phyloP scores from a whole-genome alignment of 768 basidiomycete species.

The Roridomyces roridus region DNA sequence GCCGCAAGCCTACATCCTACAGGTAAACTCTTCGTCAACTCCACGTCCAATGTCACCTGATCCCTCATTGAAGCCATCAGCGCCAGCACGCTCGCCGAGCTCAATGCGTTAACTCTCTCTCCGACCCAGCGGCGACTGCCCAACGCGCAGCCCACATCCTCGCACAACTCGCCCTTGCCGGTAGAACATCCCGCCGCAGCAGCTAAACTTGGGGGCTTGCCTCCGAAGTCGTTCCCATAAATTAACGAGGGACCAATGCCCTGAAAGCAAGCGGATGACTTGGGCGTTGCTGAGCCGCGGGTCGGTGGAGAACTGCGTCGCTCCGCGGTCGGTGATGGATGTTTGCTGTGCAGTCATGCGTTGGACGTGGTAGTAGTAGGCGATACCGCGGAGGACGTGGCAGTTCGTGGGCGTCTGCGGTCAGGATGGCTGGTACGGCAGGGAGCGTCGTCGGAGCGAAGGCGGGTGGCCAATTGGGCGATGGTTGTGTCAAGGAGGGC shows the following conservation, averaged over 20 bases:
- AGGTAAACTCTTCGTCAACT: slow-evolving; percentile 33
- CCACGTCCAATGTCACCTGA: slow-evolving; percentile 38
- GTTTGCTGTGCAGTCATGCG: slow-evolving; percentile 39
- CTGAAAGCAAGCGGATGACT: slow-evolving; percentile 40
- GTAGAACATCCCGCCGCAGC: slow-evolving; percentile 24
- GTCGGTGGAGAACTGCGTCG: slow-evolving; percentile 40
- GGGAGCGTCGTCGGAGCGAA: slow-evolving; percentile 37
- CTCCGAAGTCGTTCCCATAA: slow-evolving; percentile 43
- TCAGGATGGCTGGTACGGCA: slow-evolving; percentile 45
- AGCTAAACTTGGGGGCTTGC: slow-evolving; percentile 33
- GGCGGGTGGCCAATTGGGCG: slow-evolving; percentile 37
- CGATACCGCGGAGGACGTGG: slow-evolving; percentile 38
- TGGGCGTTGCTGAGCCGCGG: slow-evolving; percentile 44
- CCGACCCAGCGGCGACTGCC: slow-evolving; percentile 38
- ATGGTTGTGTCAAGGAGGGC: slow-evolving; percentile 32
- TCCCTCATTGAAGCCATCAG: slow-evolving; percentile 40
- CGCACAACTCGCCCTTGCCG: slow-evolving; percentile 30
- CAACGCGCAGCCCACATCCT: slow-evolving; percentile 41
- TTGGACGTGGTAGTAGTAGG: slow-evolving; percentile 46
- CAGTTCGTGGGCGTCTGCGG: slow-evolving; percentile 40
- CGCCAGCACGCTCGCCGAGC: slow-evolving; percentile 38
- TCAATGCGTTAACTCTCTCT: slow-evolving; percentile 36
- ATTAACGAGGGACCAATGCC: slow-evolving; percentile 42
- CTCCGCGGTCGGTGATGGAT: slow-evolving; percentile 28
- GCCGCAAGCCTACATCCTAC: slow-evolving; percentile 39